phyloP scores from a whole-genome alignment of 2,329 filamentous ascomycete genomes.

The Didymella glomerata region DNA sequence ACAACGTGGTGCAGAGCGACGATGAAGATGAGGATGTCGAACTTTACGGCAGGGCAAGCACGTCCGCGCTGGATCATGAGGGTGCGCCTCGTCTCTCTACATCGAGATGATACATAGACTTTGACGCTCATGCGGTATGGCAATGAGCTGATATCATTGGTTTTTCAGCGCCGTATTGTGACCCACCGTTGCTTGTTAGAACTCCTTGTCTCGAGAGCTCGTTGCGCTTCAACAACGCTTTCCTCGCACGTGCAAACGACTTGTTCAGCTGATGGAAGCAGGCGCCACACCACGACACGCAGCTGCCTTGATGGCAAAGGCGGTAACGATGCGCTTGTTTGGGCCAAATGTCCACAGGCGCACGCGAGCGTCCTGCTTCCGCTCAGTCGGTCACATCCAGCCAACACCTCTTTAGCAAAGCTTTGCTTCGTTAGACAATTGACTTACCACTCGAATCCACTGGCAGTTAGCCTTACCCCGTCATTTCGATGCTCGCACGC shows the following conservation, averaged over 20 bases:
- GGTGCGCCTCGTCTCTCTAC: conserved; percentile 10
- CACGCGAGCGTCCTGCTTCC: conserved; percentile 6
- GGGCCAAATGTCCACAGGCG: neutral
- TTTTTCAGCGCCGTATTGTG: no score
- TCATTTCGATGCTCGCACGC: conserved; percentile 45
- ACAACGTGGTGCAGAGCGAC: conserved; percentile 30
- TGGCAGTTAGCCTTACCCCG: conserved; percentile 15
- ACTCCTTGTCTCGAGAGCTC: no score
- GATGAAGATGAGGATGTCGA: conserved; percentile 23
- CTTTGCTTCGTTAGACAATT: conserved; percentile 32
- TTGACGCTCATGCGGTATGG: neutral
- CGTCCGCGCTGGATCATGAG: conserved; percentile 24
- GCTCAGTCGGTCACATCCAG: conserved; percentile 26
- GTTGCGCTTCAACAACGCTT: neutral
- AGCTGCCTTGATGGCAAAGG: neutral
- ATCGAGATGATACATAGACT: conserved; percentile 10
- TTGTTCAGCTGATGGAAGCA: neutral
- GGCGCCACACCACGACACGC: neutral
- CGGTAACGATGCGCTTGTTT: conserved; percentile 2
- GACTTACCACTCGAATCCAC: conserved; percentile 31
- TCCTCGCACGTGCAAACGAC: neutral
- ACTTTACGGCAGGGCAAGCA: conserved; percentile 22
- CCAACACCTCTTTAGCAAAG: conserved; percentile 33
- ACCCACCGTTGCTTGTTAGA: no score
- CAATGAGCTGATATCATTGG: neutral